Percentiles rank a stretch among this genome's conserved stretches.
Evolutionary conservation across 2,329 filamentous ascomycete species (phyloP).

Genomic region (Scopulariopsis brevicaulis): DNA sequence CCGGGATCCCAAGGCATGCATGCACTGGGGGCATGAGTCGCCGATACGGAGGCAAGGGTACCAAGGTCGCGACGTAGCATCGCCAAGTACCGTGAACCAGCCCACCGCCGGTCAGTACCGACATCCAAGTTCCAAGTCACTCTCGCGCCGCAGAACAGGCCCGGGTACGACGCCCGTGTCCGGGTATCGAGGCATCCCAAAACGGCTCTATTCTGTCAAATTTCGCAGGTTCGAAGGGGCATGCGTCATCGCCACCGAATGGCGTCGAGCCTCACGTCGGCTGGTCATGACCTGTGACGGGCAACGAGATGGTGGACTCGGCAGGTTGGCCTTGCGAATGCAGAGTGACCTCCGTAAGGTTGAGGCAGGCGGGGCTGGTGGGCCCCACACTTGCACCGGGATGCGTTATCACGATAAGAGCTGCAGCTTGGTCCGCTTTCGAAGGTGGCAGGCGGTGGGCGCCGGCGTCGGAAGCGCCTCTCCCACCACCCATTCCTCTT

Average conservation of each 20-base stretch:
- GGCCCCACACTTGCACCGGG: not conserved
- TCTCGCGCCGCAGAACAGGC: not conserved
- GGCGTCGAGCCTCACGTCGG: not conserved
- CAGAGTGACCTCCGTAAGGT: not conserved
- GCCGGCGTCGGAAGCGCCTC: not conserved
- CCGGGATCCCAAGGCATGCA: not conserved
- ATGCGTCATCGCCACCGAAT: slow-evolving; percentile 1
- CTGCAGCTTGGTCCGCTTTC: not conserved
- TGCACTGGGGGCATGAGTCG: not conserved
- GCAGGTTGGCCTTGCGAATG: not conserved
- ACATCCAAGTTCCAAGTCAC: not conserved
- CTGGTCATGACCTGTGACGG: slow-evolving; percentile 1
- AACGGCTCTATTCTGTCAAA: slow-evolving; percentile 1
- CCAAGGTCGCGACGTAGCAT: not conserved
- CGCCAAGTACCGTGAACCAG: not conserved
- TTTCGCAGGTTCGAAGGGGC: not conserved
- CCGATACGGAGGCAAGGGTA: not conserved
- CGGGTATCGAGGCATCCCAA: not conserved
- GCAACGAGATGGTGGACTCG: not conserved
- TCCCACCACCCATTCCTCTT: not conserved
- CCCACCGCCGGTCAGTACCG: not conserved
- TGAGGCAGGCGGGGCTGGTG: not conserved
- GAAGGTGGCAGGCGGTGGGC: not conserved
- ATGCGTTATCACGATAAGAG: slow-evolving; percentile 1
- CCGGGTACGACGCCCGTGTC: not conserved